phyloP scores from a whole-genome alignment of 345 rosid genomes.

The Abelmoschus esculentus region DNA sequence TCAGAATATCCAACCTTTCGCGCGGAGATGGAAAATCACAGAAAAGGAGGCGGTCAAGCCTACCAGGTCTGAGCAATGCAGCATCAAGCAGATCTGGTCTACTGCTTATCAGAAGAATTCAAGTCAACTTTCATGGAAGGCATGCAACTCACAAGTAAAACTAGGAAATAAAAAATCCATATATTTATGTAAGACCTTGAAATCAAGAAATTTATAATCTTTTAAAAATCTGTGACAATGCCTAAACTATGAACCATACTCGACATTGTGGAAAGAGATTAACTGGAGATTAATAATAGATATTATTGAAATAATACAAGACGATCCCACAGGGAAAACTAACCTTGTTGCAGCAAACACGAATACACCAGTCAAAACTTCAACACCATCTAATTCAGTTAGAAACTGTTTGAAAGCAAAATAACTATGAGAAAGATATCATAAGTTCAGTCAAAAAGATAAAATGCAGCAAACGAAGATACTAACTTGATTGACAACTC shows the following conservation, averaged over 20 bases:
- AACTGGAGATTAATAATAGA: neutral
- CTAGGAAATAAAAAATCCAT: neutral
- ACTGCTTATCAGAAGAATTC: slow-evolving; percentile 39
- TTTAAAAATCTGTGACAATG: neutral
- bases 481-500: slow-evolving; percentile 91
- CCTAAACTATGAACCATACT: neutral
- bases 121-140: neutral
- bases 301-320: neutral
- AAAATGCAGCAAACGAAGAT: slow-evolving; percentile 14
- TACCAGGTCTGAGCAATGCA: slow-evolving; percentile 84
- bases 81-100: slow-evolving; percentile 95
- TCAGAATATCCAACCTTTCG: slow-evolving; percentile 75
- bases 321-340: slow-evolving; percentile 8
- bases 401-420: slow-evolving; percentile 44
- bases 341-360: slow-evolving; percentile 90
- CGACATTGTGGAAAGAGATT: neutral
- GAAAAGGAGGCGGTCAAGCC: slow-evolving; percentile 84
- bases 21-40: slow-evolving; percentile 78
- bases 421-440: slow-evolving; percentile 21
- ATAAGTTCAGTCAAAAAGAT: neutral
- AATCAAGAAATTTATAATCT: neutral
- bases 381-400: slow-evolving; percentile 86
- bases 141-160: neutral
- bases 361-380: slow-evolving; percentile 86
- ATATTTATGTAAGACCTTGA: neutral